Evolutionary conservation across 129 eudicot genomes (phyloP).

Genomic region (Artemisia annua): DNA sequence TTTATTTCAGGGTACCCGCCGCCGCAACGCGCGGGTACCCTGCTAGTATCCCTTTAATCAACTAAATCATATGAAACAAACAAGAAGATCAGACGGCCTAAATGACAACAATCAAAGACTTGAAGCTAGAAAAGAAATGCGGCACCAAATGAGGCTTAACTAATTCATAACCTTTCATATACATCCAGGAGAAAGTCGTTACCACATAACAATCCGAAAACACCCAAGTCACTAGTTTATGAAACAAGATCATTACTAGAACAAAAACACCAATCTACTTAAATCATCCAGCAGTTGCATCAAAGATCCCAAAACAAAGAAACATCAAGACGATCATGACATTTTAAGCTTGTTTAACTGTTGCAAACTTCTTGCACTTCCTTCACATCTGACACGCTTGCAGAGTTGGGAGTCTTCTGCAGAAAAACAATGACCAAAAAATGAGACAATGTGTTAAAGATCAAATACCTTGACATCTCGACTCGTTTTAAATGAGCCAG

Average conservation of each 20-base stretch:
- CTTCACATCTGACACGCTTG: slow-evolving; percentile 16
- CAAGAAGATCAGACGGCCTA: too few species aligned
- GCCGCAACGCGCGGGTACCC: too few species aligned
- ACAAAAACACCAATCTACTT: slow-evolving; percentile 25
- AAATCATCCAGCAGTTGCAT: slow-evolving; percentile 21
- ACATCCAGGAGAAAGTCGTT: slow-evolving; percentile 6
- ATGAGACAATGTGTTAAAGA: background rate
- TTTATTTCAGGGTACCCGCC: too few species aligned
- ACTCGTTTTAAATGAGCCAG: background rate
- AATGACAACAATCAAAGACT: too few species aligned
- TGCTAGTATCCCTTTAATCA: too few species aligned
- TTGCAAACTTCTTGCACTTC: slow-evolving; percentile 29
- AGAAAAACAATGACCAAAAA: background rate
- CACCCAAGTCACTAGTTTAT: slow-evolving; percentile 11
- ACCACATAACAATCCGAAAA: slow-evolving; percentile 12
- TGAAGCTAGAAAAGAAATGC: background rate
- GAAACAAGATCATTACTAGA: slow-evolving; percentile 17
- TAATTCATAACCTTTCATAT: background rate
- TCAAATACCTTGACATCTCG: background rate
- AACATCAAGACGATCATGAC: background rate
- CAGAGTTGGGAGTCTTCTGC: slow-evolving; percentile 26
- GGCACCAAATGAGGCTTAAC: background rate
- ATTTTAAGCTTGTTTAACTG: slow-evolving; percentile 2
- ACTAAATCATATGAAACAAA: too few species aligned
- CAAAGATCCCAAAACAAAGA: background rate